Evolutionary conservation across 1,284 basidiomycete genomes (phyloP), one percentile per base, ranked within the genome.

Genomic region (Grifola frondosa): DNA sequence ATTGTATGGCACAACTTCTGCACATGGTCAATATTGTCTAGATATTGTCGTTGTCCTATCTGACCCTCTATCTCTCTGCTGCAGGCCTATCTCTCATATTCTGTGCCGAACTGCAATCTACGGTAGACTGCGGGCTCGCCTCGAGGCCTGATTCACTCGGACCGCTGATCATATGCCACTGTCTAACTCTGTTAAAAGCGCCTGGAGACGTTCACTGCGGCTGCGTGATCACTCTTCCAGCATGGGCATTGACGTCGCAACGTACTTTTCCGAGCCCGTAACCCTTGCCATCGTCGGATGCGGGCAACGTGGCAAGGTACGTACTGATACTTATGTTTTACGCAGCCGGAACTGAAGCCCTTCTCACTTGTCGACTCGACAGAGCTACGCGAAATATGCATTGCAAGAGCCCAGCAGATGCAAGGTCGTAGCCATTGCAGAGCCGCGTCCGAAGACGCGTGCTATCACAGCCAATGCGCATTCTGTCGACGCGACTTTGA

Each of bases 341-440:
- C 7, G 28, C 20, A 20, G 13, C 15, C 7, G 21, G 9, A 8
- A 16, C 9, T 32, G 13, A 30, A n/a, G 15, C 24, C 15, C 28
- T 17, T 28, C 9, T 35, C 4, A 40, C 24, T n/a, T 17, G 40
- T 22, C 29, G 26, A 28, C n/a, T 22, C 40, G n/a, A n/a, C 44
- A 91, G 89, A 66, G 61, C 15, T 92, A 92, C 55, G 73, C 85
- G 2, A 54, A 52, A 23, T 91, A 88, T 57, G 81, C 86, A 1
- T 63, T 82, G 21, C 48, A 67, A 17, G 67, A 73, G 42, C 88
- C 90, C 0, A 66, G 76, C 6, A 66, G 67, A 28, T 88, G 84
- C 70, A 86, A 79, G 59, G 73, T 94, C 32, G 84, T 91, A 17
- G 84, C 88, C 9, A 84, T 91, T 40, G 89, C 88, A 12, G 91